Conservation (phyloP, 2,329 filamentous ascomycete species). For the Pseudocercospora vitis region DNA sequence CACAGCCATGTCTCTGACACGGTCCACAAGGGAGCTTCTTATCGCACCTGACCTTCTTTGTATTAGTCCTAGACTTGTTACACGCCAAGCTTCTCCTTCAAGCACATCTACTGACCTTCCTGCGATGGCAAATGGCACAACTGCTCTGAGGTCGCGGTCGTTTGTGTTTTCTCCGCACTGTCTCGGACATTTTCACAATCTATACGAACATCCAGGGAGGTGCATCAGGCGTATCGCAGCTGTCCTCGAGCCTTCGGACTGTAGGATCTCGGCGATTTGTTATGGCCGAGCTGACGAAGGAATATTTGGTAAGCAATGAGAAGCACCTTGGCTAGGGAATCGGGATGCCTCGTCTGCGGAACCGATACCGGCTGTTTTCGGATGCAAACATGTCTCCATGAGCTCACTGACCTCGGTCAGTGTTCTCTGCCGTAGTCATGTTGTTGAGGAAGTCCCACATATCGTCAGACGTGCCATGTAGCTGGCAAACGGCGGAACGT, state of each 20-base stretch:
- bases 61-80: neutral
- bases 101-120: conserved; percentile 16
- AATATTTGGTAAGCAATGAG: neutral
- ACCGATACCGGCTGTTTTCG: too few relatives aligned
- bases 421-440: too few relatives aligned
- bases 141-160: conserved; percentile 16
- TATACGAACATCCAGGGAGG: neutral
- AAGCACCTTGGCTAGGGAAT: neutral
- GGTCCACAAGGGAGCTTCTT: conserved; percentile 17
- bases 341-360: neutral
- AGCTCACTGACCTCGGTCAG: too few relatives aligned
- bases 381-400: too few relatives aligned
- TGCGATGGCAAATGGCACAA: conserved; percentile 18
- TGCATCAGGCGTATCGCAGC: too few relatives aligned
- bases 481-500: too few relatives aligned
- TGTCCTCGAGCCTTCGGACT: too few relatives aligned
- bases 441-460: too few relatives aligned
- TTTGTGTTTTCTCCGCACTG: conserved; percentile 16
- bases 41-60: conserved; percentile 15
- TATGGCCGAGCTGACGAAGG: neutral
- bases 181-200: conserved; percentile 6
- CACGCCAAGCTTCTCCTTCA: neutral
- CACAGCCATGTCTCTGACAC: conserved; percentile 17
- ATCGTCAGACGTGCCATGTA: too few relatives aligned
- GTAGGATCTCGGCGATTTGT: neutral